Percentiles rank a stretch among this genome's conserved stretches.
Conservation (phyloP, 2,329 filamentous ascomycete genomes). For the Chaetoscypha palmicola region DNA sequence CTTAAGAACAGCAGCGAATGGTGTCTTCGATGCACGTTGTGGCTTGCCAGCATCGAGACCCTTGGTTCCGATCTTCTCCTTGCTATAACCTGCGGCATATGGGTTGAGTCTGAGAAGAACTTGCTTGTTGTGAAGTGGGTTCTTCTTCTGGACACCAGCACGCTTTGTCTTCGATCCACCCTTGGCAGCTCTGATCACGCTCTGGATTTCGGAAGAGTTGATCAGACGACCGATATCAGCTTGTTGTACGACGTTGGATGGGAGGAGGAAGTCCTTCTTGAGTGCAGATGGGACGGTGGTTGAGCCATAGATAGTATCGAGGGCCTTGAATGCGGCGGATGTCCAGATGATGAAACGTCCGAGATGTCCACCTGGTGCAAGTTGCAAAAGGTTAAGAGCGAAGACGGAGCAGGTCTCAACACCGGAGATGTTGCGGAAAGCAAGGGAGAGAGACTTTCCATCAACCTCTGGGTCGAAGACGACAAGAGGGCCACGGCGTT, state of each 20-base stretch:
- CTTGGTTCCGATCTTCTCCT: conserved; percentile 74
- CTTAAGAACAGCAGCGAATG: conserved; percentile 38
- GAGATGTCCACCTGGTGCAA: conserved; percentile 96
- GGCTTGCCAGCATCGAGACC: conserved; percentile 58
- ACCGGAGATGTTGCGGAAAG: conserved; percentile 98
- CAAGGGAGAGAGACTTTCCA: conserved; percentile 85
- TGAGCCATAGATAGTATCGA: conserved; percentile 94
- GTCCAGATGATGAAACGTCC: conserved; percentile 99
- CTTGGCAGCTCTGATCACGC: conserved; percentile 85
- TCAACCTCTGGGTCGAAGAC: conserved; percentile 96
- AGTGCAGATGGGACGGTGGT: conserved; percentile 82
- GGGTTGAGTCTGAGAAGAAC: conserved; percentile 98
- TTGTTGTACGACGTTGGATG: conserved; percentile 86
- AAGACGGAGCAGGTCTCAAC: conserved; percentile 94
- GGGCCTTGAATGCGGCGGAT: conserved; percentile 90
- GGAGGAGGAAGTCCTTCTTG: conserved; percentile 99
- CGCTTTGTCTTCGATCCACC: conserved; percentile 88
- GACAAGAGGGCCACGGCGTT: conserved; percentile 95
- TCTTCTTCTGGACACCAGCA: conserved; percentile 95
- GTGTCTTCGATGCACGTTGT: conserved; percentile 28
- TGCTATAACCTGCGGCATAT: conserved; percentile 84
- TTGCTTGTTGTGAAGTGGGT: conserved; percentile 98
- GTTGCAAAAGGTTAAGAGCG: conserved; percentile 96
- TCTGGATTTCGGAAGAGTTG: conserved; percentile 98
- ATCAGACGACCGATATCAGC: conserved; percentile 95